Evolutionary conservation across 2,329 filamentous ascomycete genomes (phyloP).

Genomic region (Epichloe hybrida): DNA sequence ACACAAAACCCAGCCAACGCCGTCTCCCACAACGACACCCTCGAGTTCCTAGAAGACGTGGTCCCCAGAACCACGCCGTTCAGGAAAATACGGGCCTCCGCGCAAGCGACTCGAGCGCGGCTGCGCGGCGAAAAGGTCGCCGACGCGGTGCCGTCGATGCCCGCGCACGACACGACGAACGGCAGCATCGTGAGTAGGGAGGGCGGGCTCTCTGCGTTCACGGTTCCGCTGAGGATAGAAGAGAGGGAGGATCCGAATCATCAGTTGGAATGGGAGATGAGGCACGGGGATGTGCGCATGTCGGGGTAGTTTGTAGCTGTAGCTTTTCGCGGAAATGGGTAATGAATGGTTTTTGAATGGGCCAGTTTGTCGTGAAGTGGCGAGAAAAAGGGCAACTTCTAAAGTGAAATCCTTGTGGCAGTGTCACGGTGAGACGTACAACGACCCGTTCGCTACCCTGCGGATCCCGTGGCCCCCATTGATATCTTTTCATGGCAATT

Average conservation of each 20-base stretch:
- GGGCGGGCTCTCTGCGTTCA: constrained; percentile 6
- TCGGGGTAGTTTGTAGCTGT: constrained; percentile 24
- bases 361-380: too few relatives aligned
- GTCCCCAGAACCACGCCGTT: constrained; percentile 77
- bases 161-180: constrained; percentile 2
- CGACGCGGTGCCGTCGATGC: constrained; percentile 9
- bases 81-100: constrained; percentile 60
- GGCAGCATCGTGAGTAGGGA: constrained; percentile 15
- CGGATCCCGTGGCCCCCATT: too few relatives aligned
- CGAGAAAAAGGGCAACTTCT: too few relatives aligned
- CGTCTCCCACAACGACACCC: constrained; percentile 76
- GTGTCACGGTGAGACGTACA: too few relatives aligned
- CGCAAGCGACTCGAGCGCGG: constrained; percentile 34
- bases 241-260: constrained; percentile 32
- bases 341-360: too few relatives aligned
- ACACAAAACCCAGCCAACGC: constrained; percentile 50
- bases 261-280: constrained; percentile 42
- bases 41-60: constrained; percentile 87
- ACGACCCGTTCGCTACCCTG: too few relatives aligned
- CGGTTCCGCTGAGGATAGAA: constrained; percentile 11
- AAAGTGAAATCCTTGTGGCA: too few relatives aligned
- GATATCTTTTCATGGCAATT: too few relatives aligned
- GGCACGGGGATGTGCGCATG: constrained; percentile 48
- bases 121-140: constrained; percentile 26
- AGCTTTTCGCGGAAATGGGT: background rate